Base-by-base conservation (phyloP, 768 basidiomycete species). In the Trametes elegans region DNA sequence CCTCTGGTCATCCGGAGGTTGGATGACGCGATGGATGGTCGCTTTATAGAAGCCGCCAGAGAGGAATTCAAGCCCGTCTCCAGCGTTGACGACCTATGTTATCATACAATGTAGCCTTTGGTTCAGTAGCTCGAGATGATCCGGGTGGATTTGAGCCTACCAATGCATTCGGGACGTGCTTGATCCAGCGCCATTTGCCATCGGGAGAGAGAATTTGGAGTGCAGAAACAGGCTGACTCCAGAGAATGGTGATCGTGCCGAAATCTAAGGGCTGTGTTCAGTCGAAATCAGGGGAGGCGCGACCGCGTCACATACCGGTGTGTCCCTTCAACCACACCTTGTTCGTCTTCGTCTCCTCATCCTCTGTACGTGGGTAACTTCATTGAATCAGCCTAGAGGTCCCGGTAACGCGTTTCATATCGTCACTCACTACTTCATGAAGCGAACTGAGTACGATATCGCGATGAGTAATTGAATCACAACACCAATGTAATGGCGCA, bases 51-150 rank as follows among this genome's bases (percentile, higher is more conserved):
- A 71, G 14, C 72, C 72, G 2, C 70, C 72, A 4, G 72, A 65
- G 43, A 71, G 50, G 52, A 71, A 70, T 44, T 70, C 69, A 28
- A 70, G 64, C 1, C 64, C 58, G 41, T 73, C 71, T 3, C 72
- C 71, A 21, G 67, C 67, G 41, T 73, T 72, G 44, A 73, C 57
- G 34, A 72, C 66, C 84, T 84, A 38, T 7, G 24, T 23, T 31
- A 11, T 27, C 18, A 36, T 5, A 11, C n/a, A n/a, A n/a, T n/a
- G n/a, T n/a, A n/a, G n/a, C n/a, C n/a, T n/a, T n/a, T n/a, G n/a
- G n/a, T n/a, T n/a, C n/a, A n/a, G n/a, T n/a, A 27, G n/a, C 2
- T 7, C 38, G 8, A 3, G 24, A 21, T n/a, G 23, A 0, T 50
- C 69, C n/a, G n/a, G n/a, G n/a, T n/a, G n/a, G n/a, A n/a, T n/a